phyloP scores from a whole-genome alignment of 2,329 filamentous ascomycete genomes.

The Clarireedia homoeocarpa region DNA sequence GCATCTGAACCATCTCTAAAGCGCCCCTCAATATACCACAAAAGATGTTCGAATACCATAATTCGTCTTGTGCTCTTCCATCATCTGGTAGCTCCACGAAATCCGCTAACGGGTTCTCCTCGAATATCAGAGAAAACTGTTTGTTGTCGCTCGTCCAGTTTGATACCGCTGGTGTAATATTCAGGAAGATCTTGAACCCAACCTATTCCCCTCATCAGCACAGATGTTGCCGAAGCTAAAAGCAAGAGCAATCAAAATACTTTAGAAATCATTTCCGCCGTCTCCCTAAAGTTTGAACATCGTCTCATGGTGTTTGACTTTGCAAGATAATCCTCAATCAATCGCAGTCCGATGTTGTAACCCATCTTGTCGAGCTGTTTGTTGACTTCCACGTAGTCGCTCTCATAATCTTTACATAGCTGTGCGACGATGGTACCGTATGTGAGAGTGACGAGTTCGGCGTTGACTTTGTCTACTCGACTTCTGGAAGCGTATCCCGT shows the following conservation, averaged over 20 bases:
- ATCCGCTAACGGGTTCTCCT: conserved; percentile 93
- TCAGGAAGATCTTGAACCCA: conserved; percentile 98
- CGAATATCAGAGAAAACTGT: conserved; percentile 91
- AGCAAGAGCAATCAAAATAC: conserved; percentile 36
- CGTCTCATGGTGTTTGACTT: conserved; percentile 86
- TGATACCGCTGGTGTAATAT: conserved; percentile 85
- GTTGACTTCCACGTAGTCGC: conserved; percentile 91
- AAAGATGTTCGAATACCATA: conserved; percentile 98
- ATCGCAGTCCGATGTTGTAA: conserved; percentile 90
- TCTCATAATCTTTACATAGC: conserved; percentile 92
- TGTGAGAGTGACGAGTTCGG: conserved; percentile 92
- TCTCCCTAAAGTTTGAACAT: conserved; percentile 90
- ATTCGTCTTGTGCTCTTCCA: conserved; percentile 86
- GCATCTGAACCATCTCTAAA: conserved; percentile 99
- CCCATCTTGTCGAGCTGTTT: conserved; percentile 98
- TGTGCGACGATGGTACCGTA: conserved; percentile 97
- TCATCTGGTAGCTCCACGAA: conserved; percentile 97
- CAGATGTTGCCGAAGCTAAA: not conserved
- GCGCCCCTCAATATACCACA: conserved; percentile 88
- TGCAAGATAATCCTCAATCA: conserved; percentile 96
- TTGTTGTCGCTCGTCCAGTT: conserved; percentile 97
- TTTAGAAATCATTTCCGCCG: conserved; percentile 92
- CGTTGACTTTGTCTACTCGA: conserved; percentile 94
- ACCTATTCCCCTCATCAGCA: conserved; percentile 48
- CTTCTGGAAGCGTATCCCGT: conserved; percentile 48